These are phyloP conservation scores for Phytophthora kernoviae DNA, from an alignment of 352 stramenopile genomes.

Conservation along the genomic window DNA sequence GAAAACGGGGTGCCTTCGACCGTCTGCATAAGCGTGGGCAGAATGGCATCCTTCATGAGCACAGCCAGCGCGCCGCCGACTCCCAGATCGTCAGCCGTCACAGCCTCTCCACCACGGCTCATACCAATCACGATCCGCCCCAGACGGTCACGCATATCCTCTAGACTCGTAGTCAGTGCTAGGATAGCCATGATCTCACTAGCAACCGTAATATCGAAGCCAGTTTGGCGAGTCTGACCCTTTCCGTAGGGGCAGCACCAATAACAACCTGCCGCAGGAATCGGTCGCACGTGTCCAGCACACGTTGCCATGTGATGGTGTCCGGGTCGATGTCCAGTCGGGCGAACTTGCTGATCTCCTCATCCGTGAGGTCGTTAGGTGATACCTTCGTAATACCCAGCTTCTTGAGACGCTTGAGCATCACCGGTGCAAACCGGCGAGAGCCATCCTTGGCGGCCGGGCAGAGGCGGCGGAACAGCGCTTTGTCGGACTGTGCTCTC, in stretches of 20 bases:
- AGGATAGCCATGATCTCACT: constrained; percentile 99
- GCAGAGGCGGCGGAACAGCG: constrained; percentile 87
- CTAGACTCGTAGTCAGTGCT: constrained; percentile 93
- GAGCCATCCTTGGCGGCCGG: constrained; percentile 82
- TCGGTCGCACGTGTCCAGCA: constrained; percentile 98
- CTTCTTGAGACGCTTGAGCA: constrained; percentile 95
- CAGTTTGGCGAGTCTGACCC: constrained; percentile 69
- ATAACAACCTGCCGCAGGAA: constrained; percentile 94
- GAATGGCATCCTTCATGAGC: constrained; percentile 98
- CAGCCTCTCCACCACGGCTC: constrained; percentile 73
- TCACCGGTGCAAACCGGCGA: constrained; percentile 89
- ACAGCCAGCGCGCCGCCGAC: constrained; percentile 96
- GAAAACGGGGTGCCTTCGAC: constrained; percentile 96
- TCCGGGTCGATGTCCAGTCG: constrained; percentile 95
- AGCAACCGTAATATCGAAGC: constrained; percentile 93
- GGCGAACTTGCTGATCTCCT: constrained; percentile 93
- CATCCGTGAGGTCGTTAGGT: constrained; percentile 93
- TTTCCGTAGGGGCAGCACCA: constrained; percentile 93
- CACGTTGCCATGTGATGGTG: constrained; percentile 93
- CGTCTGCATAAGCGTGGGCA: constrained; percentile 98
- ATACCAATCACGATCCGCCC: constrained; percentile 95
- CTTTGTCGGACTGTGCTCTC: constrained; percentile 78
- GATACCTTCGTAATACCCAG: constrained; percentile 93
- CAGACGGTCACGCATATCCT: constrained; percentile 94
- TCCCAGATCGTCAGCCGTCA: constrained; percentile 98